phyloP scores from a whole-genome alignment of 257 asterid genomes.

The Ocimum tenuiflorum region DNA sequence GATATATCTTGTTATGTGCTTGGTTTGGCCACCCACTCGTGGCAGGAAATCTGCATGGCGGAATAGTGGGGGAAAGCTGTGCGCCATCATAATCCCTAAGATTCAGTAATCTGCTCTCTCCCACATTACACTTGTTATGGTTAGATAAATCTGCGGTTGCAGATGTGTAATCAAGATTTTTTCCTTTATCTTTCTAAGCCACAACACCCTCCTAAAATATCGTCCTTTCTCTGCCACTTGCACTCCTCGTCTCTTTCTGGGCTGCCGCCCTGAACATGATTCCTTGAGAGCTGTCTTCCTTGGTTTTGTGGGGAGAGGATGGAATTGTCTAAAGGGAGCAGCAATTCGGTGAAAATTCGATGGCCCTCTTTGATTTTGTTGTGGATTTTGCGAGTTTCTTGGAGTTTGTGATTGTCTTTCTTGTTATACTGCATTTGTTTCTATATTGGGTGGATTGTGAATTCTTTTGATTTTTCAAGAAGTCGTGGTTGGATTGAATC shows the following conservation, averaged over 20 bases:
- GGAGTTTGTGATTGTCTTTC: neutral
- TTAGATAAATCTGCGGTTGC: conserved; percentile 20
- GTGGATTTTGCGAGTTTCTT: neutral
- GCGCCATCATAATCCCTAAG: conserved; percentile 22
- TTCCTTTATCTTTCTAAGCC: conserved; percentile 22
- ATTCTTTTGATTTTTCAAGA: neutral
- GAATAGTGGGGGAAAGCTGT: conserved; percentile 24
- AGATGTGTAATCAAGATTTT: conserved; percentile 14
- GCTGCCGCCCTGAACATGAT: neutral
- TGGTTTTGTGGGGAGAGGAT: conserved; percentile 3
- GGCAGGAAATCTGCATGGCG: conserved; percentile 36
- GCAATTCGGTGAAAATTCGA: conserved; percentile 30
- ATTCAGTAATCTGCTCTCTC: conserved; percentile 24
- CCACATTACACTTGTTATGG: conserved; percentile 4
- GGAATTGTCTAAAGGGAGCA: conserved; percentile 30
- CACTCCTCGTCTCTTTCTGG: conserved; percentile 26
- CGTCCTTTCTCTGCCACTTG: conserved; percentile 20
- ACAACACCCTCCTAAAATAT: conserved; percentile 32
- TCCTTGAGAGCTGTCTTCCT: neutral
- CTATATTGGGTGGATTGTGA: neutral
- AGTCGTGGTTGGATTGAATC: neutral
- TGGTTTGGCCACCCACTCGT: neutral
- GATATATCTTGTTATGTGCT: neutral
- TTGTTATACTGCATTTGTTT: neutral
- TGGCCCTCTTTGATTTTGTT: neutral